Evolutionary conservation across 768 basidiomycete genomes (phyloP).

Genomic region (Polyporus arcularius): DNA sequence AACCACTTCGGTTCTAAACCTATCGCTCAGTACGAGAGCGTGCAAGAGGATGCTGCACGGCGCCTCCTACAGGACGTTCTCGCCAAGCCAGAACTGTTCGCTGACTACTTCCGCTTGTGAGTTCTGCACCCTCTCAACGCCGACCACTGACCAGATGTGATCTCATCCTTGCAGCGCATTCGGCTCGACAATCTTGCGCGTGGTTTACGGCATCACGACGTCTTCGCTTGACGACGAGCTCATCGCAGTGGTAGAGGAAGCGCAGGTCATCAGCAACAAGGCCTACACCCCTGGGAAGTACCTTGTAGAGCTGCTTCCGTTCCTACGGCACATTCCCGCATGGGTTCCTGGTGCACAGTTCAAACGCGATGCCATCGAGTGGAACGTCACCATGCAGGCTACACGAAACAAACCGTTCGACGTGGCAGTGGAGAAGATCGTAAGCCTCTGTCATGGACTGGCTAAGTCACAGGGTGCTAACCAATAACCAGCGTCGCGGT

Average conservation of each 20-base stretch:
- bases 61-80: neutral
- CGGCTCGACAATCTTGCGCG: neutral
- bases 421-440: neutral
- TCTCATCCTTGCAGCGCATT: too few relatives aligned
- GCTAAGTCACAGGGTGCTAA: neutral
- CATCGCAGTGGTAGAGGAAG: conserved; percentile 1
- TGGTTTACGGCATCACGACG: too few relatives aligned
- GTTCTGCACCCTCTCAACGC: too few relatives aligned
- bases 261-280: neutral
- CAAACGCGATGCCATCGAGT: neutral
- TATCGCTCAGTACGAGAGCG: neutral
- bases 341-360: conserved; percentile 20
- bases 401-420: neutral
- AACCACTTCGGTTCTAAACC: neutral
- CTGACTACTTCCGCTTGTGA: too few relatives aligned
- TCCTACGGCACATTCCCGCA: conserved; percentile 14
- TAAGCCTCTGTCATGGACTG: neutral
- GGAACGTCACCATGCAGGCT: too few relatives aligned
- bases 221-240: conserved; percentile 5
- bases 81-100: too few relatives aligned
- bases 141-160: too few relatives aligned
- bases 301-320: neutral
- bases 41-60: neutral
- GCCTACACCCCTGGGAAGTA: neutral
- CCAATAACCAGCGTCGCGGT: neutral